Percentiles rank a stretch among this genome's conserved stretches.
Evolutionary conservation across 352 stramenopile genomes (phyloP).

Genomic region (Globisporangium nagaii): DNA sequence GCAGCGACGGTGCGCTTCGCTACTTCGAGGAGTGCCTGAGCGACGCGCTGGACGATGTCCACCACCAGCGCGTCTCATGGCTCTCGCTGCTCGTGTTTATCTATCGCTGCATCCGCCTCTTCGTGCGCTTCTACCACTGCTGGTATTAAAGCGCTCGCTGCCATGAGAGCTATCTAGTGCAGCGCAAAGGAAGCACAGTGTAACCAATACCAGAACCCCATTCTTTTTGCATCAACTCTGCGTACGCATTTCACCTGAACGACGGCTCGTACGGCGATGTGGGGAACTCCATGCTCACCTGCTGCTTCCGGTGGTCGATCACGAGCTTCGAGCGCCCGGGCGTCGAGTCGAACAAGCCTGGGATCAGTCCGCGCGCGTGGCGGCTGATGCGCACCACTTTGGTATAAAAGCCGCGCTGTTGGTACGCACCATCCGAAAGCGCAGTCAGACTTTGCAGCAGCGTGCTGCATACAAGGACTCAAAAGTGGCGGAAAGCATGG

Average conservation of each 20-base stretch:
- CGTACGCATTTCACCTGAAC: conserved; percentile 10
- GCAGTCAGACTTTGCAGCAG: background rate
- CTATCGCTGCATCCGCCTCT: conserved; percentile 5
- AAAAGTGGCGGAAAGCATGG: background rate
- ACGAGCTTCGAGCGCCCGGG: conserved; percentile 36
- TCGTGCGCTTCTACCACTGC: conserved; percentile 7
- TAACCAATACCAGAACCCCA: conserved; percentile 22
- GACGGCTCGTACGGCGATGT: conserved; percentile 20
- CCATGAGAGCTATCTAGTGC: background rate
- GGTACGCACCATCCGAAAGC: background rate
- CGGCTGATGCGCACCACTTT: conserved; percentile 33
- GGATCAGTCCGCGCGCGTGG: conserved; percentile 44
- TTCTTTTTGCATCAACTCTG: too few relatives aligned
- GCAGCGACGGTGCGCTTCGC: too few relatives aligned
- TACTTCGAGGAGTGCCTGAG: background rate
- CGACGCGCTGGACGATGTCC: background rate
- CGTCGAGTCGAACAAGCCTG: conserved; percentile 63
- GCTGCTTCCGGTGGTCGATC: conserved; percentile 11
- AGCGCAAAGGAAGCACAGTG: conserved; percentile 15
- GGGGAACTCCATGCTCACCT: conserved; percentile 45
- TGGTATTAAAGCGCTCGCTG: background rate
- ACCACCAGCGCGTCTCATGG: background rate
- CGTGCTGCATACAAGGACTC: too few relatives aligned
- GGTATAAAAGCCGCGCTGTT: conserved; percentile 49
- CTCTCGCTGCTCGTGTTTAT: conserved; percentile 5